Evolutionary conservation across 768 basidiomycete genomes (phyloP).

Genomic region (Boletus reticuloceps): DNA sequence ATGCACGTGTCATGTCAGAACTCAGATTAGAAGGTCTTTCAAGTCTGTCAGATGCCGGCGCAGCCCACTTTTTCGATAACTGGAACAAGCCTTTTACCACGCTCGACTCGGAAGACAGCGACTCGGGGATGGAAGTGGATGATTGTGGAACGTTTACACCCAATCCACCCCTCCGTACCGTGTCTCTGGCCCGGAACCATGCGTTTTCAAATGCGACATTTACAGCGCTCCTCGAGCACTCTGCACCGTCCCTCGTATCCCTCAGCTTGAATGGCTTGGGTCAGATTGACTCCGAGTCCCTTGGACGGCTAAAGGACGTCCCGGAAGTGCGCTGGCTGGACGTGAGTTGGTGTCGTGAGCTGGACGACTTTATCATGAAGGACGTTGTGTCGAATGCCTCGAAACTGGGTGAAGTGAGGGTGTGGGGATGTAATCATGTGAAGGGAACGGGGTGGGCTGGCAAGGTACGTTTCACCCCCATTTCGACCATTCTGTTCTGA

Average conservation of each 20-base stretch:
- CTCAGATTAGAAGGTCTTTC: conserved; percentile 57
- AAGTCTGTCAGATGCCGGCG: conserved; percentile 67
- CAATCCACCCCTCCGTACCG: conserved; percentile 45
- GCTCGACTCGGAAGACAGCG: conserved; percentile 7
- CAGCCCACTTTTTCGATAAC: conserved; percentile 62
- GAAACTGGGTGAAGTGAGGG: conserved; percentile 43
- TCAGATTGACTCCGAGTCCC: conserved; percentile 47
- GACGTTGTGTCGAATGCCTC: conserved; percentile 51
- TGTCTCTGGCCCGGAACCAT: conserved; percentile 67
- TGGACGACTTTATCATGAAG: conserved; percentile 82
- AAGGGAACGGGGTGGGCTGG: conserved; percentile 41
- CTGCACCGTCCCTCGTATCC: conserved; percentile 51
- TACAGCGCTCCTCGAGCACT: conserved; percentile 62
- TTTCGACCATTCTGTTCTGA: not conserved
- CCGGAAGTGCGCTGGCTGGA: conserved; percentile 59
- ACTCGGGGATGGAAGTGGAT: conserved; percentile 22
- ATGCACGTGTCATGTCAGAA: conserved; percentile 45
- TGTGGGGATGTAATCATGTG: conserved; percentile 55
- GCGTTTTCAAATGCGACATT: conserved; percentile 54
- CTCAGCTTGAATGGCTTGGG: conserved; percentile 82
- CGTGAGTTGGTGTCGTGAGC: conserved; percentile 79
- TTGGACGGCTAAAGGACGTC: conserved; percentile 38
- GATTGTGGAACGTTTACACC: conserved; percentile 10
- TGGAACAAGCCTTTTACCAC: conserved; percentile 38
- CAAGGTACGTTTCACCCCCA: conserved; percentile 37